Base-by-base conservation (phyloP, 2,329 filamentous ascomycete genomes). In the Ceratocystis harringtonii region DNA sequence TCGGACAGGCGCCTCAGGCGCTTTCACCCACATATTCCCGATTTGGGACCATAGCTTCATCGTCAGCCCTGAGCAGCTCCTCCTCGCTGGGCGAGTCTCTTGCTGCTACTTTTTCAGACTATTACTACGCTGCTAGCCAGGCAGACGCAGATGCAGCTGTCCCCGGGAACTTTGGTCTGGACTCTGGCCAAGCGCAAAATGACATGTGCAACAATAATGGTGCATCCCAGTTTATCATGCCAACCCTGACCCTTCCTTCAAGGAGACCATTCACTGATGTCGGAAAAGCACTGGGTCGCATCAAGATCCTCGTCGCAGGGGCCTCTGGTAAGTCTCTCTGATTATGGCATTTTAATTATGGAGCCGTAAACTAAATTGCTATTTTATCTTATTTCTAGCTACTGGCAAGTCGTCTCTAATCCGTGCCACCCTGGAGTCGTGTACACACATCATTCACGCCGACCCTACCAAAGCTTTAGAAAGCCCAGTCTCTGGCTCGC, bases 391-490 rank as follows among this genome's bases (percentile, higher is more conserved):
- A 12, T 52, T 10, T 52, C 48, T 52, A 92, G 90, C 87, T 32
- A 81, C 88, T 60, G 94, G 94, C 44, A 97, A 97, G 76, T 92
- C 91, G 0, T 92, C 89, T 2, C 81, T 97, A 62, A 88, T 97
- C 70, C 89, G 88, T 72, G 89, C 90, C 1, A 89, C 99, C 58
- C 85, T 95, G 17, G 90, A 96, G 72, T 81, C 79, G 2, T 95
- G 90, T 73, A 85, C 92, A 71, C 90, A 97, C 72, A 95, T 99
- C 68, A 92, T 97, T 1, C 92, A 99, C 73, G 85, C 96, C 64
- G 92, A 97, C 72, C 81, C 87, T 25, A 17, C n/a, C 12, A 58
- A 19, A n/a, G 2, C 76, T 85, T 61, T 74, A 76, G 1, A 73
- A 68, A 36, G 61, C 68, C 25, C 48, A 25, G 6, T 66, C 68